Conservation (phyloP, 176 grass and related monocot species). For the Lolium rigidum region DNA sequence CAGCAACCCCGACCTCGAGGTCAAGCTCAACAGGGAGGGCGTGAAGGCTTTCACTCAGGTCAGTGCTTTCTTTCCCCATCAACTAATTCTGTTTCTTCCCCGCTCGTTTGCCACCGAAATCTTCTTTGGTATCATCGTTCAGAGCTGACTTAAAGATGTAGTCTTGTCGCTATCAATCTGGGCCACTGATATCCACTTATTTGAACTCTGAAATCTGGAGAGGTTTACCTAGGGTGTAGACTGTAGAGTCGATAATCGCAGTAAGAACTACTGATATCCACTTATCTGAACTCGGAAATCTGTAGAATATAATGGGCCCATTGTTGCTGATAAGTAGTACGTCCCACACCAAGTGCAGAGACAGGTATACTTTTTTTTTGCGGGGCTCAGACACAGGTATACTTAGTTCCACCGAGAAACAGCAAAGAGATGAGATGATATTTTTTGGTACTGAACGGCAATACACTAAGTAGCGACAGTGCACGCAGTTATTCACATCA, state of each 20-base stretch:
- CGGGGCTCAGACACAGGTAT: too few relatives aligned
- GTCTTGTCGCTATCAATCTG: not conserved
- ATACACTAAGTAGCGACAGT: not conserved
- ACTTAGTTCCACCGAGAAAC: too few relatives aligned
- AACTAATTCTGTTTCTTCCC: not conserved
- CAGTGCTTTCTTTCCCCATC: not conserved
- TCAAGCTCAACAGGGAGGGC: conserved; percentile 67
- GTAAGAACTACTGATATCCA: not conserved
- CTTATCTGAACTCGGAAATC: not conserved
- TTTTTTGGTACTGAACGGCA: not conserved
- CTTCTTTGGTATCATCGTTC: not conserved
- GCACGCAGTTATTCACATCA: not conserved
- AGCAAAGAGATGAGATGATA: not conserved
- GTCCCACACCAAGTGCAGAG: not conserved
- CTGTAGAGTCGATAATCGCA: not conserved
- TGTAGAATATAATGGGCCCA: not conserved
- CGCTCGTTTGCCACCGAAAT: too few relatives aligned
- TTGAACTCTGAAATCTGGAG: too few relatives aligned
- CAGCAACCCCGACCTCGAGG: conserved; percentile 67
- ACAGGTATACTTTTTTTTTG: not conserved
- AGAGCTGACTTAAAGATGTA: not conserved
- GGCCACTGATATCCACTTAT: too few relatives aligned
- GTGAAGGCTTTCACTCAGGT: conserved; percentile 68
- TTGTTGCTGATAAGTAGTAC: not conserved
- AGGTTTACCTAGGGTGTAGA: not conserved